Evolutionary conservation across 768 basidiomycete species (phyloP).

Genomic region (Tremella fuciformis): DNA sequence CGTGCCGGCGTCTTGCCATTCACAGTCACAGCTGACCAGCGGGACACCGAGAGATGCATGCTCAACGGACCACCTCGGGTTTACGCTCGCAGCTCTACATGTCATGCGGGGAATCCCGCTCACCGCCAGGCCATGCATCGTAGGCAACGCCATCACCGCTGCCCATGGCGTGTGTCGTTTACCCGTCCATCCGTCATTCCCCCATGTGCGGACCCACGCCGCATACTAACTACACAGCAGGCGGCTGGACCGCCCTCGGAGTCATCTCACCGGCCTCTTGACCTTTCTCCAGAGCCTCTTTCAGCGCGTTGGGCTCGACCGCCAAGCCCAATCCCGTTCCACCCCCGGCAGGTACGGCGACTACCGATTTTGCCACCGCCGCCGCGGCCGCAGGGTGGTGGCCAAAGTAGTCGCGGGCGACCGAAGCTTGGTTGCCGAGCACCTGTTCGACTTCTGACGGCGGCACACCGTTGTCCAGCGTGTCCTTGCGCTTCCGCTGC

Average conservation of each 20-base stretch:
- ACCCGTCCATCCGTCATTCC: too few species aligned
- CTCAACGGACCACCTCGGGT: too few species aligned
- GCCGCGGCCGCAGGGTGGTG: slow-evolving; percentile 18
- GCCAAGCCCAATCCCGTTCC: slow-evolving; percentile 3
- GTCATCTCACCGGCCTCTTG: slow-evolving; percentile 28
- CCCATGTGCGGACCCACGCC: too few species aligned
- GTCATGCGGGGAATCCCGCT: too few species aligned
- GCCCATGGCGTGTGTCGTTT: too few species aligned
- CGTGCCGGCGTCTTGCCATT: too few species aligned
- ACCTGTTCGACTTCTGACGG: not conserved
- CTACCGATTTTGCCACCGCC: slow-evolving; percentile 12
- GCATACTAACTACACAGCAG: too few species aligned
- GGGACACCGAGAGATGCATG: too few species aligned
- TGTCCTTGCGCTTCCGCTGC: not conserved
- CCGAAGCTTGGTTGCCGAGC: not conserved
- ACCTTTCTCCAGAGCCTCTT: slow-evolving; percentile 18
- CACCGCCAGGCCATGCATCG: too few species aligned
- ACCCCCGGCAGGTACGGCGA: not conserved
- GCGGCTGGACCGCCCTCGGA: slow-evolving; percentile 20
- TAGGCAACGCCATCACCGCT: too few species aligned
- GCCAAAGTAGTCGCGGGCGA: slow-evolving; percentile 41
- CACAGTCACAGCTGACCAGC: too few species aligned
- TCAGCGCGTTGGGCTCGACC: slow-evolving; percentile 7
- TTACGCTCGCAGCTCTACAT: too few species aligned
- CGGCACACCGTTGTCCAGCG: not conserved